These are phyloP conservation scores for Phytopythium kandeliae DNA, from an alignment of 352 stramenopile genomes.

Conservation along the genomic window DNA sequence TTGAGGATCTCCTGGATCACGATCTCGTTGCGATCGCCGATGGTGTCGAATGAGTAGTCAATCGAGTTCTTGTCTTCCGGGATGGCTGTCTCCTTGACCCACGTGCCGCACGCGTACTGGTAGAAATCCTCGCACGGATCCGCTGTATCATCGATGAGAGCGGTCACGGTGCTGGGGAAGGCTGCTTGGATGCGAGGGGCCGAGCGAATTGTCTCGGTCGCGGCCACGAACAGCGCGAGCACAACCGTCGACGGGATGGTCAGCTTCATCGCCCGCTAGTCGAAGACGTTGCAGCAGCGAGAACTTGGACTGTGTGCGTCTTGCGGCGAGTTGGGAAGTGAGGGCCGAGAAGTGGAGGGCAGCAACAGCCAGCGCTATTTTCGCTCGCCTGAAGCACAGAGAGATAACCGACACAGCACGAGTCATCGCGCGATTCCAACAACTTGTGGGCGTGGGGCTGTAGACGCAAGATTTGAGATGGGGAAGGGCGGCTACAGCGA, in stretches of 20 bases:
- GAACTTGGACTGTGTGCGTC: not conserved
- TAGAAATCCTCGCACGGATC: constrained; percentile 75
- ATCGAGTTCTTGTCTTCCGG: constrained; percentile 19
- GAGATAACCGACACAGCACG: no score
- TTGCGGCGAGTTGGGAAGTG: constrained; percentile 2
- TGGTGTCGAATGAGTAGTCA: constrained; percentile 41
- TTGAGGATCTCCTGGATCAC: constrained; percentile 51
- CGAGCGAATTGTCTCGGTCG: constrained; percentile 1
- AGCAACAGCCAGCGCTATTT: no score
- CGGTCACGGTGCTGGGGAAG: constrained; percentile 28
- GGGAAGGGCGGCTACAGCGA: no score
- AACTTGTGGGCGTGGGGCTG: not conserved
- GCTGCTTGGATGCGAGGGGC: constrained; percentile 5
- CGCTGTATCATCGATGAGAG: constrained; percentile 33
- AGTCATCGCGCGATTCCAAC: no score
- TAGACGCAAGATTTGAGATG: not conserved
- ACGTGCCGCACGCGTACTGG: constrained; percentile 55
- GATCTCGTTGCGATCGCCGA: constrained; percentile 45
- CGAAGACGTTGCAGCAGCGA: not conserved
- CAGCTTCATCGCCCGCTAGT: constrained; percentile 1
- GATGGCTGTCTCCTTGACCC: constrained; percentile 38
- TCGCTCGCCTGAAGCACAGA: no score
- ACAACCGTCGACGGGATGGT: not conserved
- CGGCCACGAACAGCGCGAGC: constrained; percentile 3
- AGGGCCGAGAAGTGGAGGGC: not conserved